phyloP scores from a whole-genome alignment of 495 filamentous ascomycete species.

The Astrothelium subdiscretum region DNA sequence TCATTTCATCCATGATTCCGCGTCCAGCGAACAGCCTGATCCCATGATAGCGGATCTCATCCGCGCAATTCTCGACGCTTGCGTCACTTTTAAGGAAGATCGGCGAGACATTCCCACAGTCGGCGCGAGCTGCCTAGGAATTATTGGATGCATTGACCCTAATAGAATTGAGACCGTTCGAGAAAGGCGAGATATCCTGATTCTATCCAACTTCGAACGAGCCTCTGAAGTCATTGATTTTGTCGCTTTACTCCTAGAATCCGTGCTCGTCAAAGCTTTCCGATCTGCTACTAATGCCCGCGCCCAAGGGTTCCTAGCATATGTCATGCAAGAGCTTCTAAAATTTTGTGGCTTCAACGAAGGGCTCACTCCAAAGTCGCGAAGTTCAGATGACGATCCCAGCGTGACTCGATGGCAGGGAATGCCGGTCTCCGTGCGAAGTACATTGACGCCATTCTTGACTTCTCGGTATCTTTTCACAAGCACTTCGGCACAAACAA shows the following conservation, averaged over 20 bases:
- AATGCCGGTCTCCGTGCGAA: conserved; percentile 61
- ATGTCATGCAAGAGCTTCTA: conserved; percentile 84
- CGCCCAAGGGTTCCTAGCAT: conserved; percentile 81
- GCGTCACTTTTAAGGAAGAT: conserved; percentile 61
- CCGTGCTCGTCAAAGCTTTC: conserved; percentile 84
- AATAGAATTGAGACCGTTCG: conserved; percentile 74
- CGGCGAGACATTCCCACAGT: conserved; percentile 55
- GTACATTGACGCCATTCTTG: conserved; percentile 73
- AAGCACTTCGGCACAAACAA: conserved; percentile 36
- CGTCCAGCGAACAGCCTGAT: conserved; percentile 77
- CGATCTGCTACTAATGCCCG: conserved; percentile 74
- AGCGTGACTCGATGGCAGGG: conserved; percentile 61
- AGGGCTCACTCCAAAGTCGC: background rate
- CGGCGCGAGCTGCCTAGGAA: conserved; percentile 66
- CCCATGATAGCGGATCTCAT: conserved; percentile 56
- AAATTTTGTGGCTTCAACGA: conserved; percentile 52
- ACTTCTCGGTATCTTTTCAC: conserved; percentile 69
- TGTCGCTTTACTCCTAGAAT: conserved; percentile 68
- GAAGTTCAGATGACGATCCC: conserved; percentile 32
- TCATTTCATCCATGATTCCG: conserved; percentile 66
- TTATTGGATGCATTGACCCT: conserved; percentile 84
- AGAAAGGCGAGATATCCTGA: conserved; percentile 65
- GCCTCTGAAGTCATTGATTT: conserved; percentile 77
- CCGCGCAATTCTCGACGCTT: conserved; percentile 71
- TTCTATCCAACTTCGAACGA: conserved; percentile 72